phyloP scores from a whole-genome alignment of 768 basidiomycete species.

The Rhizopogon salebrosus region DNA sequence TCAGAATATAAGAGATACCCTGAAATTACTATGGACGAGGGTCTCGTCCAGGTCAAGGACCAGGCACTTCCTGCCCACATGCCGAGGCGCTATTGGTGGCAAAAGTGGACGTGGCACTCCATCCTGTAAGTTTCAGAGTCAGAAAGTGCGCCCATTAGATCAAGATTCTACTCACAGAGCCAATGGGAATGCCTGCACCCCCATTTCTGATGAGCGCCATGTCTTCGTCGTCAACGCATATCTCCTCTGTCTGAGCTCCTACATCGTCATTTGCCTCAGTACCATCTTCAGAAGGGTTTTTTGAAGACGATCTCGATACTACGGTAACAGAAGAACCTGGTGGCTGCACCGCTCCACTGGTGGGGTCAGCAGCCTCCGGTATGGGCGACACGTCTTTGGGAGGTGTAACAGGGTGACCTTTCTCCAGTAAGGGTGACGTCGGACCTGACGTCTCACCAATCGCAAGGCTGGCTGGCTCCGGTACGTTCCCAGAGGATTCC shows the following conservation, averaged over 20 bases:
- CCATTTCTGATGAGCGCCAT: constrained; percentile 76
- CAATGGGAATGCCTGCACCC: constrained; percentile 86
- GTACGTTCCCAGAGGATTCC: constrained; percentile 10
- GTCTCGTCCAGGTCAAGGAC: constrained; percentile 94
- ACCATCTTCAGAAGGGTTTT: constrained; percentile 33
- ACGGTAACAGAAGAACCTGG: constrained; percentile 56
- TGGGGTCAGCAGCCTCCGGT: constrained; percentile 76
- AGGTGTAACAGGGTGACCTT: constrained; percentile 32
- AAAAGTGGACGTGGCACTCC: constrained; percentile 77
- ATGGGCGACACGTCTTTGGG: constrained; percentile 43
- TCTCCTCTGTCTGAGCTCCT: constrained; percentile 28
- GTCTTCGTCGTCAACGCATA: constrained; percentile 60
- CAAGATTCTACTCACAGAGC: constrained; percentile 52
- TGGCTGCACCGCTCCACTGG: constrained; percentile 79
- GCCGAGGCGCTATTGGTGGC: constrained; percentile 66
- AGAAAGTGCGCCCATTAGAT: background rate
- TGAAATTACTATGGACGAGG: constrained; percentile 89
- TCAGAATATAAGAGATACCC: constrained; percentile 42
- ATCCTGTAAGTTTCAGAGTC: constrained; percentile 42
- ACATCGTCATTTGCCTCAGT: constrained; percentile 38
- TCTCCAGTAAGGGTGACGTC: constrained; percentile 18
- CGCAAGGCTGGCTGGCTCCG: background rate
- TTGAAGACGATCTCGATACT: background rate
- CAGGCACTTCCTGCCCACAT: constrained; percentile 81
- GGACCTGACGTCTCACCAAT: constrained; percentile 3